phyloP scores from a whole-genome alignment of 805 yeast genomes.

The Yarrowia sp. region DNA sequence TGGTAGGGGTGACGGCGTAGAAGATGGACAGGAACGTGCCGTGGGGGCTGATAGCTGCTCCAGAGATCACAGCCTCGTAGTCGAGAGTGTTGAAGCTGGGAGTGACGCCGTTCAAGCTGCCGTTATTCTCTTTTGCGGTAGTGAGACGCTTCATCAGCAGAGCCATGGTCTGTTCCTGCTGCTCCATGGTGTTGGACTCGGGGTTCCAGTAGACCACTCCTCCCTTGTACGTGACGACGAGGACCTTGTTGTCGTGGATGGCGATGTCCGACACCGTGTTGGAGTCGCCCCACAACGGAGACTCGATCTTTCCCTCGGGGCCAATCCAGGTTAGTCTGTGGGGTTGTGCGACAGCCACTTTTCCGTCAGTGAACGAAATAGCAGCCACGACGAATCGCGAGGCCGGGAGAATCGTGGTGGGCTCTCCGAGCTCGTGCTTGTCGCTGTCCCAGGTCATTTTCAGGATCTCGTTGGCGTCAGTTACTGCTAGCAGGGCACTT shows the following conservation, averaged over 20 bases:
- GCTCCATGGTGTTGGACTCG: background rate
- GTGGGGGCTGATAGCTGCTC: constrained; percentile 1
- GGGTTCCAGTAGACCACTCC: constrained; percentile 15
- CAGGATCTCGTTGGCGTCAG: background rate
- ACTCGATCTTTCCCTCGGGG: constrained; percentile 5
- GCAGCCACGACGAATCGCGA: constrained; percentile 7
- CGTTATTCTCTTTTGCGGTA: constrained; percentile 7
- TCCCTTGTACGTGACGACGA: constrained; percentile 3
- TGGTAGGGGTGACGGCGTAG: background rate
- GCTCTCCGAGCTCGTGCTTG: background rate
- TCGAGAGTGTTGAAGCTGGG: constrained; percentile 21
- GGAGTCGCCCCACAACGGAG: background rate
- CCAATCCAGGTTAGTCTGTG: background rate
- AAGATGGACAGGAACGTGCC: background rate
- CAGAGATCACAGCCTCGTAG: constrained; percentile 5
- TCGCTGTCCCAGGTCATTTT: background rate
- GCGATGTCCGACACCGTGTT: constrained; percentile 1
- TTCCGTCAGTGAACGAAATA: background rate
- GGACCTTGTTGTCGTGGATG: background rate
- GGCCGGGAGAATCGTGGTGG: background rate
- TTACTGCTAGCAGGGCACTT: background rate
- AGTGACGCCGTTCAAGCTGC: constrained; percentile 7
- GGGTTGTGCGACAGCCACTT: constrained; percentile 2
- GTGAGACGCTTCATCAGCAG: constrained; percentile 6
- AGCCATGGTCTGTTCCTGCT: constrained; percentile 17